phyloP scores from a whole-genome alignment of 2,329 filamentous ascomycete genomes.

The Trichoderma sp. region DNA sequence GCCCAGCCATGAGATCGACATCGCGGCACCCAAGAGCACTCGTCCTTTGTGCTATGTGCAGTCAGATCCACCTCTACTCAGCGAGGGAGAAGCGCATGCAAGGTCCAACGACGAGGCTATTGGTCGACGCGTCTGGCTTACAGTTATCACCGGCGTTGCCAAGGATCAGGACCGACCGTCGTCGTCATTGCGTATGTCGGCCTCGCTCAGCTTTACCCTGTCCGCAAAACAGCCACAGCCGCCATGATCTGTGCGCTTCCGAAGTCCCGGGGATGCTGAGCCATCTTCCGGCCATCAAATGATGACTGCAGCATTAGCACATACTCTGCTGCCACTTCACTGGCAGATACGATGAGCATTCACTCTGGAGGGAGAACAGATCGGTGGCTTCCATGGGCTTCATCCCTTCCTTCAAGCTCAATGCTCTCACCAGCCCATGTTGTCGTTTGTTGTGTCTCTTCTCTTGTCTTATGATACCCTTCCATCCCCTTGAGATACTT shows the following conservation, averaged over 20 bases:
- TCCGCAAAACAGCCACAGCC: not conserved
- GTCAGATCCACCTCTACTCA: constrained; percentile 2
- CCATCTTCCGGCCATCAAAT: not conserved
- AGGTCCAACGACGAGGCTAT: not conserved
- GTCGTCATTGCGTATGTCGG: not conserved
- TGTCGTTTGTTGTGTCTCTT: constrained; percentile 9
- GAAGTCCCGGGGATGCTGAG: not conserved
- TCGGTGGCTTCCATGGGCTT: not conserved
- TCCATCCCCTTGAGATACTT: constrained; percentile 15
- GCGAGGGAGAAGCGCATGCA: not conserved
- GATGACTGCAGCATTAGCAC: not conserved
- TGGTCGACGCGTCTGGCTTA: not conserved
- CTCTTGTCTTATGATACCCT: constrained; percentile 13
- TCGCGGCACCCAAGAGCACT: not conserved
- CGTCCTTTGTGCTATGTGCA: not conserved
- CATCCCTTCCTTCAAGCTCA: constrained; percentile 5
- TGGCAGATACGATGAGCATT: not conserved
- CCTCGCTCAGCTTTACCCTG: constrained; percentile 7
- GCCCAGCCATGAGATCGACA: constrained; percentile 6
- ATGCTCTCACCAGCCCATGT: not conserved
- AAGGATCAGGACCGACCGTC: not conserved
- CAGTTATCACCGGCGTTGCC: not conserved
- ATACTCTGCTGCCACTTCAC: not conserved
- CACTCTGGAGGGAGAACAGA: not conserved
- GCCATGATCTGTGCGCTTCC: not conserved